phyloP scores from a whole-genome alignment of 805 yeast genomes.

The Zygosaccharomyces bisporus region DNA sequence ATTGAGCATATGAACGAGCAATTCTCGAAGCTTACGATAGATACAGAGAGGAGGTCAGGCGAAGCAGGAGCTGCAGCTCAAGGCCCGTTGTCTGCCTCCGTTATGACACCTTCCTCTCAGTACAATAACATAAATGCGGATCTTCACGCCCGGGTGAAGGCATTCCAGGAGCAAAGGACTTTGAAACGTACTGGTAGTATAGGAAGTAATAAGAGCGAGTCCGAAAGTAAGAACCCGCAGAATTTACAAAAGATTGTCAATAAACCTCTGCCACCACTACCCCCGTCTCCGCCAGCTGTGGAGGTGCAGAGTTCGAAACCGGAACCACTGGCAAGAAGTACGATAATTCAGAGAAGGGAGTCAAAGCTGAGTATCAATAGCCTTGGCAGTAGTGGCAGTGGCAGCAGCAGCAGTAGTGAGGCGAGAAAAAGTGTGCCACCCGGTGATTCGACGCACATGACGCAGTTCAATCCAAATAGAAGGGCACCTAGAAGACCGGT shows the following conservation, averaged over 20 bases:
- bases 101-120: conserved; percentile 27
- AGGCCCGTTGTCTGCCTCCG: conserved; percentile 8
- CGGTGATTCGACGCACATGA: conserved; percentile 9
- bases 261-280: conserved; percentile 44
- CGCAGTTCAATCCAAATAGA: conserved; percentile 27
- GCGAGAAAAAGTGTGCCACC: conserved; percentile 20
- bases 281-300: conserved; percentile 20
- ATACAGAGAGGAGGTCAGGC: conserved; percentile 10
- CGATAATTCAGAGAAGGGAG: conserved; percentile 5
- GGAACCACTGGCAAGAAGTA: conserved; percentile 3
- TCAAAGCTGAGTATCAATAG: conserved; percentile 3
- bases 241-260: conserved; percentile 33
- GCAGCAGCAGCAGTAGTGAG: conserved; percentile 33
- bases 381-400: conserved; percentile 15
- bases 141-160: conserved; percentile 80
- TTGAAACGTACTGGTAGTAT: conserved; percentile 38
- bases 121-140: conserved; percentile 56
- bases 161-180: conserved; percentile 80
- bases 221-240: conserved; percentile 17
- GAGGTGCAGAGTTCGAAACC: not conserved
- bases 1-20: conserved; percentile 11
- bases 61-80: conserved; percentile 1
- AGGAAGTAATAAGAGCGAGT: conserved; percentile 22
- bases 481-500: conserved; percentile 31
- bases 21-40: conserved; percentile 18